Evolutionary conservation across 108 stramenopile genomes (phyloP).

Genomic region (Pseudonitzschia multiseries): DNA sequence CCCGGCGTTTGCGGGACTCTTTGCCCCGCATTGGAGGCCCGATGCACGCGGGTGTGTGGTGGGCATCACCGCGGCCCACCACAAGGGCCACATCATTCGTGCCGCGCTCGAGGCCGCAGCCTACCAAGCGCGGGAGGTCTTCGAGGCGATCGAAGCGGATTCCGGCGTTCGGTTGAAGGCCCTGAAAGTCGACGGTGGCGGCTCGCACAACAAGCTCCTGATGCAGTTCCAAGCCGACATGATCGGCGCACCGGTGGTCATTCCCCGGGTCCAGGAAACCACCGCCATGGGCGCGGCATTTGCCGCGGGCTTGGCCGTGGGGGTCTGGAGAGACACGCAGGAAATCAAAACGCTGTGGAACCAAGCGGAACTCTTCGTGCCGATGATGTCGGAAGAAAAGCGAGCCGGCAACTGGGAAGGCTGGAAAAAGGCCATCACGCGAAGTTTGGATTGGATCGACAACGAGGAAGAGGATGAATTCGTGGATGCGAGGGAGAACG

Average conservation of each 20-base stretch:
- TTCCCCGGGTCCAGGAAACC: slow-evolving; percentile 87
- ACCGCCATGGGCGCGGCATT: slow-evolving; percentile 96
- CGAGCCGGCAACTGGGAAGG: slow-evolving; percentile 66
- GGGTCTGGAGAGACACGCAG: slow-evolving; percentile 84
- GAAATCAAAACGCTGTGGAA: slow-evolving; percentile 82
- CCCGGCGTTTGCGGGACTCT: slow-evolving; percentile 95
- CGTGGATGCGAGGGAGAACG: not conserved
- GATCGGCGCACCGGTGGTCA: slow-evolving; percentile 78
- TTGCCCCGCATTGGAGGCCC: slow-evolving; percentile 95
- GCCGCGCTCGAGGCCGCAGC: slow-evolving; percentile 95
- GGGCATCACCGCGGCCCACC: slow-evolving; percentile 90
- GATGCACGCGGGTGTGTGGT: slow-evolving; percentile 94
- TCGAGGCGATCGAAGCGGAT: slow-evolving; percentile 89
- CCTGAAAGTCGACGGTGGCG: slow-evolving; percentile 93
- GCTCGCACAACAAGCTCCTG: slow-evolving; percentile 86
- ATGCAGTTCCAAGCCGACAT: slow-evolving; percentile 99
- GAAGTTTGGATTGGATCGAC: slow-evolving; percentile 80
- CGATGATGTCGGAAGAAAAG: slow-evolving; percentile 60
- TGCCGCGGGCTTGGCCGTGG: slow-evolving; percentile 95
- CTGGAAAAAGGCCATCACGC: slow-evolving; percentile 92
- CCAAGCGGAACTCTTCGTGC: slow-evolving; percentile 63
- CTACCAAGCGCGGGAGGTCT: slow-evolving; percentile 89
- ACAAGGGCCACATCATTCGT: slow-evolving; percentile 87
- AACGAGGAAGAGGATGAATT: slow-evolving; percentile 7
- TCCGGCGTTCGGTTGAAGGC: slow-evolving; percentile 61